Base-by-base conservation (phyloP, 345 rosid genomes). In the Pugionium dolabratum region DNA sequence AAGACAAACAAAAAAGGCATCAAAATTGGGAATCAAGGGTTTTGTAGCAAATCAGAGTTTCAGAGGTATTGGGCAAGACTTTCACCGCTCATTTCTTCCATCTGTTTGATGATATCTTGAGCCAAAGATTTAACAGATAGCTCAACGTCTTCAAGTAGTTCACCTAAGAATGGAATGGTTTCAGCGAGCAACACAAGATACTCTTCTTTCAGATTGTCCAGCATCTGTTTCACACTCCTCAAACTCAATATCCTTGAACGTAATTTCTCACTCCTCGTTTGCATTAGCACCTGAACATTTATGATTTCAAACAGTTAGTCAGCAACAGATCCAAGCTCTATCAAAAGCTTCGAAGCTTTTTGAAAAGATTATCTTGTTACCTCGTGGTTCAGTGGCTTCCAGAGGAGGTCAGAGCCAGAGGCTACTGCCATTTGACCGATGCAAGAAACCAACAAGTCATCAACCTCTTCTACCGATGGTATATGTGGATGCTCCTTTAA, bases 341-440 rank as follows among this genome's bases (percentile, higher is more conserved):
- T 7, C 32, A 1, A 45, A 37, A 56, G 39, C 36, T 53, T 6
- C 9, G 18, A 30, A 1, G 3, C 5, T 50, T 28, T 50, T 29
- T 4, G 8, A 10, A 27, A 56, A 32, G 26, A 50, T 29, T 61
- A 30, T 2, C 62, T 71, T 54, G 45, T 58, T 64, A 90, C 98
- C 97, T 94, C 99, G 35, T 88, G 96, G 75, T 90, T 94, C 75
- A 94, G 64, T 1, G 96, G 89, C 64, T 90, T 86, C 95, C 97
- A 94, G 28, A 90, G 82, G 56, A 90, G 93, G 78, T 94, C 99
- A 45, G 85, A 78, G 71, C 92, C 96, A 3, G 95, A 84, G 49
- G 95, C 75, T 60, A 86, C 88, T 35, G 97, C 95, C 99, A 94
- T 90, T 76, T 94, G 99, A 69, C 99, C 96, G 32, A 85, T 74